Percentiles rank a stretch among this genome's conserved stretches.
These are phyloP conservation scores for Colletotrichum sansevieriae DNA, from an alignment of 2,329 filamentous ascomycete species.

Conservation along the genomic window DNA sequence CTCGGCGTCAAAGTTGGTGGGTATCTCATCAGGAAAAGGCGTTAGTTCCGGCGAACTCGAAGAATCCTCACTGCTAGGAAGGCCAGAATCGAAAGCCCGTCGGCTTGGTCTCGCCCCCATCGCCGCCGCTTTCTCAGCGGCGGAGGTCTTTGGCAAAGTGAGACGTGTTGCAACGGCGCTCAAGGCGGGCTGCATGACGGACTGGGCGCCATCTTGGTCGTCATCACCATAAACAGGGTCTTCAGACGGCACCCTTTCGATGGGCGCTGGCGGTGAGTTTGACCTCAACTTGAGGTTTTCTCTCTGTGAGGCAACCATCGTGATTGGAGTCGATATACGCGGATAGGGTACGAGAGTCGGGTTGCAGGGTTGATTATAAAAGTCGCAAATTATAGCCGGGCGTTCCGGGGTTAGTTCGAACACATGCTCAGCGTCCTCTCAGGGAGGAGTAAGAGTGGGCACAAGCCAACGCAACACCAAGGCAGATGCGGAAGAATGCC, in stretches of 20 bases:
- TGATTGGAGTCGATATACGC: not conserved
- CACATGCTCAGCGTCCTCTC: slow-evolving; percentile 40
- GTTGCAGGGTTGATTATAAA: slow-evolving; percentile 26
- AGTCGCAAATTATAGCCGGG: slow-evolving; percentile 32
- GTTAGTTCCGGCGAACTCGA: slow-evolving; percentile 39
- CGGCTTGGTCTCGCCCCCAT: slow-evolving; percentile 58
- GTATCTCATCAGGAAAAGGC: slow-evolving; percentile 40
- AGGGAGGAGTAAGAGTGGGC: slow-evolving; percentile 36
- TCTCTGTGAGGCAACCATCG: slow-evolving; percentile 34
- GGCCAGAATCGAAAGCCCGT: slow-evolving; percentile 50
- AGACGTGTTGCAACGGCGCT: slow-evolving; percentile 69
- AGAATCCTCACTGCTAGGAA: slow-evolving; percentile 32
- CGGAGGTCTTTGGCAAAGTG: slow-evolving; percentile 66
- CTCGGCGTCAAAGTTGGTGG: slow-evolving; percentile 35
- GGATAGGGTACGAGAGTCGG: not conserved
- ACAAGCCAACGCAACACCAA: slow-evolving; percentile 35
- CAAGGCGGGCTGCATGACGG: slow-evolving; percentile 70
- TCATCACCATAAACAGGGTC: slow-evolving; percentile 49
- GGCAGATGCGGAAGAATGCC: slow-evolving; percentile 30
- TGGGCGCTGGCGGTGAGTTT: slow-evolving; percentile 22
- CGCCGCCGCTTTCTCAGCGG: slow-evolving; percentile 69
- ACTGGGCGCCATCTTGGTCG: slow-evolving; percentile 69
- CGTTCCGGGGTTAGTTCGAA: slow-evolving; percentile 37
- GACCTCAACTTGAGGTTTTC: slow-evolving; percentile 19
- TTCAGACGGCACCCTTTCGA: slow-evolving; percentile 45